phyloP scores from a whole-genome alignment of 2,329 filamentous ascomycete genomes.

The Paecilomyces formosus region DNA sequence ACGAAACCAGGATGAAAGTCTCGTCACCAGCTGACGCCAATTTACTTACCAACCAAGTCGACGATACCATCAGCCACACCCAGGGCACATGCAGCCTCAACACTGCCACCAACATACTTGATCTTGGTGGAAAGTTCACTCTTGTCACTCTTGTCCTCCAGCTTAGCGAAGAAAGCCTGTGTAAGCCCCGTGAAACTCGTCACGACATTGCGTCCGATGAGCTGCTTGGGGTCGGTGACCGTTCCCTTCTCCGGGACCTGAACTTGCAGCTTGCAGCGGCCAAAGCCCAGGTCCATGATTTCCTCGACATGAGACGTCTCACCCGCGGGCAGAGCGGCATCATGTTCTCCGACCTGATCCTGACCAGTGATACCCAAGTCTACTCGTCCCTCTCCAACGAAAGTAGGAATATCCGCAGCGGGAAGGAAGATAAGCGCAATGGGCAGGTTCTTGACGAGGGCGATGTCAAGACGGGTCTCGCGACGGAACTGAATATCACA shows the following conservation, averaged over 20 bases:
- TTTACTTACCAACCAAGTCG: conserved; percentile 77
- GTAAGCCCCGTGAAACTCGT: conserved; percentile 89
- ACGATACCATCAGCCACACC: conserved; percentile 96
- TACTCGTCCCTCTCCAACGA: conserved; percentile 88
- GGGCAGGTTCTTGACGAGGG: conserved; percentile 91
- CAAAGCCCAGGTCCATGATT: conserved; percentile 85
- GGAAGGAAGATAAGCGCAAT: conserved; percentile 96
- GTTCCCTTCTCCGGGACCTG: conserved; percentile 84
- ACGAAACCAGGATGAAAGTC: not conserved
- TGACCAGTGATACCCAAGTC: conserved; percentile 91
- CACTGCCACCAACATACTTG: conserved; percentile 90
- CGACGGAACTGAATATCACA: conserved; percentile 95
- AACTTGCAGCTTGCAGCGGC: conserved; percentile 87
- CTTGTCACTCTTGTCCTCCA: conserved; percentile 51
- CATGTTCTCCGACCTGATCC: conserved; percentile 89
- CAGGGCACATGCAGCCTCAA: conserved; percentile 91
- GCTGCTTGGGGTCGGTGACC: conserved; percentile 61
- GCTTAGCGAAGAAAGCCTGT: conserved; percentile 70
- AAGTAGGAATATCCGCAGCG: conserved; percentile 93
- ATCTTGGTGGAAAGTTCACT: conserved; percentile 73
- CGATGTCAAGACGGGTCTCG: conserved; percentile 92
- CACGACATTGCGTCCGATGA: conserved; percentile 87
- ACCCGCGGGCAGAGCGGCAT: conserved; percentile 44
- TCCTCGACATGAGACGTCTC: conserved; percentile 63
- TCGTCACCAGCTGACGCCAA: not conserved